Evolutionary conservation across 1,284 basidiomycete genomes (phyloP), one percentile per base, ranked within the genome.

Genomic region (Athelia psychrophila): DNA sequence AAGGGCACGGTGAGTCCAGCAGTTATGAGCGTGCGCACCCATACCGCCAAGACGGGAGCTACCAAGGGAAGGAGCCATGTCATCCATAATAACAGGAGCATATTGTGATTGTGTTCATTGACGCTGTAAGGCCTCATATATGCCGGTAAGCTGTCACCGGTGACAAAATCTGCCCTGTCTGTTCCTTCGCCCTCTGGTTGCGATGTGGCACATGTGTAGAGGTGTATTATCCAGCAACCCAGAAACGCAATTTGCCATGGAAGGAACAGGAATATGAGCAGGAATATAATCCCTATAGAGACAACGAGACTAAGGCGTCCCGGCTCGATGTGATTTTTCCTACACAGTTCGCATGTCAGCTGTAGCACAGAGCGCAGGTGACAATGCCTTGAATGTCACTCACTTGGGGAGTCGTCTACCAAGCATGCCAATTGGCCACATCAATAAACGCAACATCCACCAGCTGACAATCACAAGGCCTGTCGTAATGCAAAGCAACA

Each of bases 191-290:
- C 27, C 6, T 30, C 27, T 6, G 13, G 6, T 30, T 30, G 27
- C 13, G 68, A 64, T 12, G 69, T 66, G 13, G 78, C 77, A 61
- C 84, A 88, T 38, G 80, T 83, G 59, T 79, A 74, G 45, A 93
- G 71, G 55, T 95, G 90, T 38, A 93, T 80, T 15, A 88, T 58
- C 79, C 88, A 93, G 56, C 86, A 84, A 32, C 90, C 84, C 15
- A 96, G 78, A 65, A 91, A 94, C 2, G 88, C 92, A 27, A 95
- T 89, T 68, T 97, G 94, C 80, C 92, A 93, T 0, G 95, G 95
- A 19, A 96, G 76, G 52, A 92, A 71, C 24, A 93, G 59, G 56
- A 86, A 80, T 40, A 94, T 84, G 13, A 87, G 70, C 12, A 81
- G 54, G 44, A 86, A 75, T n/a, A 95, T 75, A 15, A 86, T 48